A percentile compares a stretch with the other conserved stretches of the same genome.
Evolutionary conservation across 352 stramenopile genomes (phyloP).

Genomic region (Achlya hypogyna): DNA sequence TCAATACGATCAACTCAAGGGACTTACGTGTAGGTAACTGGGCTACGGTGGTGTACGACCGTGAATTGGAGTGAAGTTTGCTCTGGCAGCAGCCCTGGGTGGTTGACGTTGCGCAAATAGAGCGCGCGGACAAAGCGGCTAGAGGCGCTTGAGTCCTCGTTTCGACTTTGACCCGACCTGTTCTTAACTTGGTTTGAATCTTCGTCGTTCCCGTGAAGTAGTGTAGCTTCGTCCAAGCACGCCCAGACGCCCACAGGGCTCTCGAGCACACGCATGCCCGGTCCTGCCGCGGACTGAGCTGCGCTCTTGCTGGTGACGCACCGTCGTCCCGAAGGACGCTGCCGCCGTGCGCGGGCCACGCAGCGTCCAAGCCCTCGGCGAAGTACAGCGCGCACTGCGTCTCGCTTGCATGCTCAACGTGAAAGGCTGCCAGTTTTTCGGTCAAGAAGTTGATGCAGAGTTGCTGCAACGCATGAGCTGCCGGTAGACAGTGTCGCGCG

Average conservation of each 20-base stretch:
- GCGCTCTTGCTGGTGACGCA: neutral
- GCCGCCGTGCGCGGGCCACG: neutral
- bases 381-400: constrained; percentile 9
- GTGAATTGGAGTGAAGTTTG: constrained; percentile 13
- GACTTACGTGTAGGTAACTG: constrained; percentile 10
- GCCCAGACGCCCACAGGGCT: constrained; percentile 19
- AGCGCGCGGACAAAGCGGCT: constrained; percentile 19
- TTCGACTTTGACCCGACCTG: neutral
- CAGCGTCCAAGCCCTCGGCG: neutral
- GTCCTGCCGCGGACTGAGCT: neutral
- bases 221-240: constrained; percentile 16
- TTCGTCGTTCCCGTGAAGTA: constrained; percentile 15
- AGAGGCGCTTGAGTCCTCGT: neutral
- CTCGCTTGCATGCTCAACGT: constrained; percentile 21
- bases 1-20: neutral
- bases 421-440: constrained; percentile 55
- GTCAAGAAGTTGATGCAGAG: constrained; percentile 77
- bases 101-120: constrained; percentile 15
- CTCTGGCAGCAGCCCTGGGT: neutral
- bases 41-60: constrained; percentile 3
- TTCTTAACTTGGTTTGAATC: constrained; percentile 17
- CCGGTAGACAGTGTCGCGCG: neutral
- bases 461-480: constrained; percentile 30
- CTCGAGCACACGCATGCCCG: neutral
- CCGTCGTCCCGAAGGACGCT: neutral